These are phyloP conservation scores for Tripidium arundinaceum DNA, from an alignment of 202 grass and related monocot species.

Conservation along the genomic window DNA sequence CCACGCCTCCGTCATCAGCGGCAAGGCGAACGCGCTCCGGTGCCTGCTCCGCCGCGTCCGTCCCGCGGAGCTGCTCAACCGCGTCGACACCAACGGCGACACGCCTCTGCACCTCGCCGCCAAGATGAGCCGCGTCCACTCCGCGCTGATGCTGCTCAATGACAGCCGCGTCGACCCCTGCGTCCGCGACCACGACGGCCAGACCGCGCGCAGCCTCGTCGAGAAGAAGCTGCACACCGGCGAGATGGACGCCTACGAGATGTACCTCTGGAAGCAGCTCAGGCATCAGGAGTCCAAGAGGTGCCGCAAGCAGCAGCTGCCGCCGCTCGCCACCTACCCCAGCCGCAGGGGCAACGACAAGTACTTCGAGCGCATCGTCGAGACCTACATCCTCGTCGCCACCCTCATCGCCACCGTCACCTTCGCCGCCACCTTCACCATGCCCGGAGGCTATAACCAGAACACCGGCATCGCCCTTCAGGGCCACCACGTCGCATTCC, in stretches of 20 bases:
- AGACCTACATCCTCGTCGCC: slow-evolving; percentile 64
- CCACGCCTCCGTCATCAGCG: slow-evolving; percentile 28
- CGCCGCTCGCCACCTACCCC: slow-evolving; percentile 26
- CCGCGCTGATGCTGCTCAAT: slow-evolving; percentile 18
- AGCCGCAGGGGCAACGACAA: slow-evolving; percentile 29
- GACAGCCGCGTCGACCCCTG: slow-evolving; percentile 19
- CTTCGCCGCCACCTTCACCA: slow-evolving; percentile 67
- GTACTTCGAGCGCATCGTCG: slow-evolving; percentile 48
- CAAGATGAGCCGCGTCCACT: slow-evolving; percentile 33
- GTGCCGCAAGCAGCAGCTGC: slow-evolving; percentile 59
- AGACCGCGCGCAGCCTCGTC: slow-evolving; percentile 29
- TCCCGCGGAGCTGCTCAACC: slow-evolving; percentile 44
- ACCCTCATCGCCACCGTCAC: slow-evolving; percentile 77
- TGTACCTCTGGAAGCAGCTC: slow-evolving; percentile 69
- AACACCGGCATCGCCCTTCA: slow-evolving; percentile 31
- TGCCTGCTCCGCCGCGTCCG: slow-evolving; percentile 30
- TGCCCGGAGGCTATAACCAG: slow-evolving; percentile 55
- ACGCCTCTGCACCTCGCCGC: slow-evolving; percentile 53
- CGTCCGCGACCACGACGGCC: background rate
- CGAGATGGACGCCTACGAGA: slow-evolving; percentile 32
- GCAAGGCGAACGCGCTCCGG: slow-evolving; percentile 31
- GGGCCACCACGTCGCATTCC: slow-evolving; percentile 5
- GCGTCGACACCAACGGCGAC: slow-evolving; percentile 24
- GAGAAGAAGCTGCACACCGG: slow-evolving; percentile 14
- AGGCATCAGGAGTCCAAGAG: slow-evolving; percentile 40